Conservation (phyloP, 208 protist genomes). For the Herpetomonas samuelpessoai region DNA sequence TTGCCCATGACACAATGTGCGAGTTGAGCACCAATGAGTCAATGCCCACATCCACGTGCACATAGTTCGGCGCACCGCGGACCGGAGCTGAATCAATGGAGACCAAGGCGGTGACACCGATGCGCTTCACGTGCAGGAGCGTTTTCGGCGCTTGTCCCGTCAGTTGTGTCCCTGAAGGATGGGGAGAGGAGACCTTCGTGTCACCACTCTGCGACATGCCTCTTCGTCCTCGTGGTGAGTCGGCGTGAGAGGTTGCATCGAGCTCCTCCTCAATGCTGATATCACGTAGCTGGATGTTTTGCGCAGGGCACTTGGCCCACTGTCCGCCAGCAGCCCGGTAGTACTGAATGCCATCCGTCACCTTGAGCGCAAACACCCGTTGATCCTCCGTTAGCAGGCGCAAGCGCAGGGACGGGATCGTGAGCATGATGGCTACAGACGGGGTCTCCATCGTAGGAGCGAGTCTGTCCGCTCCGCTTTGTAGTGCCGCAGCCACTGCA, state of each 20-base stretch:
- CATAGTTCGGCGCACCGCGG: conserved; percentile 3
- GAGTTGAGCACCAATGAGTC: neutral
- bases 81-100: neutral
- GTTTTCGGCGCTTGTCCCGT: no score
- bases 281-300: conserved; percentile 8
- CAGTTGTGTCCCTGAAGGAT: no score
- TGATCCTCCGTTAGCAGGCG: conserved; percentile 4
- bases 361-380: conserved; percentile 8
- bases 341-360: conserved; percentile 19
- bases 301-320: conserved; percentile 11
- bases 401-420: conserved; percentile 13
- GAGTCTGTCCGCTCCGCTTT: neutral
- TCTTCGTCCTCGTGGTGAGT: no score
- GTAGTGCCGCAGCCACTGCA: neutral
- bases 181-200: no score
- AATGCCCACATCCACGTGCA: neutral
- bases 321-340: conserved; percentile 20
- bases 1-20: neutral
- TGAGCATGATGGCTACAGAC: conserved; percentile 17
- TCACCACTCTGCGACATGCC: no score
- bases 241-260: neutral
- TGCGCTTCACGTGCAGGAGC: neutral
- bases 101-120: neutral
- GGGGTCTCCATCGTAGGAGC: conserved; percentile 1
- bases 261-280: conserved; percentile 4